Conservation (phyloP, 2,329 filamentous ascomycete genomes). For the Ambrosiella beaveri region DNA sequence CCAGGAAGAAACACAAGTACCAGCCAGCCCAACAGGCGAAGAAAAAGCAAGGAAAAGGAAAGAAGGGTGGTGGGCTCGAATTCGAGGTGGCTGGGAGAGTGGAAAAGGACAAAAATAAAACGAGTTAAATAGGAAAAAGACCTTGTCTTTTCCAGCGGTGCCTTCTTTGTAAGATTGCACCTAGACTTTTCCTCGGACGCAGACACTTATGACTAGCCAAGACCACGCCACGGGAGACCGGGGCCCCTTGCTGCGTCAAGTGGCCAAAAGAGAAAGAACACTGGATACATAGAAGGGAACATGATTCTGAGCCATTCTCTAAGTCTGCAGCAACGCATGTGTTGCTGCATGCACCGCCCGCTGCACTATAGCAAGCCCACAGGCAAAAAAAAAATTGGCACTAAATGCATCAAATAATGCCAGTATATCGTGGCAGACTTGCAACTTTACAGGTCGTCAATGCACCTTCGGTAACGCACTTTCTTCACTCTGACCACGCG, state of each 20-base stretch:
- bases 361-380: not conserved
- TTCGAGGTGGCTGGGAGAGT: conserved; percentile 7
- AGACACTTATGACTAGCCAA: not conserved
- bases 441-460: not conserved
- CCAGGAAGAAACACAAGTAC: too few species aligned
- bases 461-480: not conserved
- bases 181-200: not conserved
- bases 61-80: not conserved
- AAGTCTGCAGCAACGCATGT: not conserved
- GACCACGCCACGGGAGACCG: not conserved
- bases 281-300: too few species aligned
- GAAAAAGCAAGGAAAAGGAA: not conserved
- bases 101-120: not conserved
- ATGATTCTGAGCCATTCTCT: not conserved
- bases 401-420: not conserved
- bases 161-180: not conserved
- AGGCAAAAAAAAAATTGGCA: not conserved
- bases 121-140: not conserved
- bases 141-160: not conserved
- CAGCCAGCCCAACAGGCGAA: too few species aligned
- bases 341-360: not conserved
- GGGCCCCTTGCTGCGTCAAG: not conserved
- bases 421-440: not conserved
- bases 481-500: not conserved
- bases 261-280: not conserved